Base-by-base conservation (phyloP, 805 yeast genomes). In the Candida koratica region DNA sequence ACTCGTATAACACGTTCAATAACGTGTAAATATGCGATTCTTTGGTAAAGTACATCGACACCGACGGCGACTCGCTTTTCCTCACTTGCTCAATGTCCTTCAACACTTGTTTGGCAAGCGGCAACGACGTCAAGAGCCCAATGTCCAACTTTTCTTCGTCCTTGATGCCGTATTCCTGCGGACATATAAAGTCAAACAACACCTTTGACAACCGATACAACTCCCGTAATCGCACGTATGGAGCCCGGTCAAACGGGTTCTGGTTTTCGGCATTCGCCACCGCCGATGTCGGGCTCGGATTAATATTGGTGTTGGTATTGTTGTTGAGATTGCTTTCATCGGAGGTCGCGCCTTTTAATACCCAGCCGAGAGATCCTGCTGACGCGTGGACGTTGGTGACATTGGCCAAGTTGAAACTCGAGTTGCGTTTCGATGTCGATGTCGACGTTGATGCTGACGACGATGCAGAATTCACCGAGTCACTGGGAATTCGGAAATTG, bases 81-180 rank as follows among this genome's bases (percentile, higher is more conserved):
- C 82, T 81, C 75, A 90, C 88, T 33, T 75, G 74, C 39, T 83
- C 79, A 29, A 93, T 78, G 54, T 93, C 97, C 22, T 71, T 66
- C 34, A 93, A 58, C 25, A 93, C 83, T 60, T 87, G 95, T 56
- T 80, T 84, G 1, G 96, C 94, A 48, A 93, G 71, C 2, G 99
- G 99, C 51, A 93, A 71, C 2, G 96, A 86, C 0, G 99, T 93
- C 49, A 93, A 67, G 39, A 93, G 67, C 4, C 99, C 99, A 63
- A 93, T 93, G 56, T 93, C 99, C 42, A 93, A 72, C 55, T 93
- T 93, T 59, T 93, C 98, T 51, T 83, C 81, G 53, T 88, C 95
- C 46, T 89, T 87, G 49, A 93, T 93, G 45, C 99, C 99, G 56
- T 93, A 93, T 56, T 93, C 99, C 59, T 93, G 97, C 7, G 99